These are phyloP conservation scores for Xylaria sp. DNA, from an alignment of 2,329 filamentous ascomycete species.

Conservation along the genomic window DNA sequence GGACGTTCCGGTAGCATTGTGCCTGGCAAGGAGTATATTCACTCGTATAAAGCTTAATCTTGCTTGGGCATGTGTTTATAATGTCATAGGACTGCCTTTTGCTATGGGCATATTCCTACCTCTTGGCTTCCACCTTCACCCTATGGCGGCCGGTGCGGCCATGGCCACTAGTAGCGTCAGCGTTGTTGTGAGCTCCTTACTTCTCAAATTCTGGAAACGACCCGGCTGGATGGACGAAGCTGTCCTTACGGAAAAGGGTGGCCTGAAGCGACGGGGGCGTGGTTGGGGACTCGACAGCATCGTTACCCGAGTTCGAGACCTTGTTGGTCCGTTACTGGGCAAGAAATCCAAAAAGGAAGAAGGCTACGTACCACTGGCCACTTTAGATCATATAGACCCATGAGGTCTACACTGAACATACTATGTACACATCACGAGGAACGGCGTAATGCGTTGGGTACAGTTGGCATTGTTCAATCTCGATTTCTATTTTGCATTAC, in stretches of 20 bases:
- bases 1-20: slow-evolving; percentile 85
- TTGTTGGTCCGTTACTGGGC: slow-evolving; percentile 45
- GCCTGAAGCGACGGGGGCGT: slow-evolving; percentile 48
- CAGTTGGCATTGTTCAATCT: slow-evolving; percentile 1
- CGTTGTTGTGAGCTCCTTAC: slow-evolving; percentile 81
- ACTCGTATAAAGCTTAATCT: slow-evolving; percentile 92
- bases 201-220: slow-evolving; percentile 85
- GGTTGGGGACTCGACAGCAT: slow-evolving; percentile 50
- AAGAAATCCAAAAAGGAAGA: slow-evolving; percentile 49
- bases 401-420: slow-evolving; percentile 20
- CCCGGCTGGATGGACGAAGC: slow-evolving; percentile 86
- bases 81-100: slow-evolving; percentile 87
- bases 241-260: slow-evolving; percentile 63
- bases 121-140: slow-evolving; percentile 84
- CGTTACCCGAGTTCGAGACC: slow-evolving; percentile 50
- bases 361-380: slow-evolving; percentile 65
- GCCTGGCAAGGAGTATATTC: slow-evolving; percentile 86
- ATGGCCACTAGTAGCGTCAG: slow-evolving; percentile 93
- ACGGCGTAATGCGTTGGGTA: not conserved
- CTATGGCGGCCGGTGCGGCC: slow-evolving; percentile 91
- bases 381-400: slow-evolving; percentile 49
- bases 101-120: slow-evolving; percentile 97
- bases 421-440: slow-evolving; percentile 5
- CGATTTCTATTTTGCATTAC: not conserved
- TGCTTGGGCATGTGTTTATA: slow-evolving; percentile 92